Evolutionary conservation across 2,329 filamentous ascomycete species (phyloP).

Genomic region (Pestalotiopsis sp.): DNA sequence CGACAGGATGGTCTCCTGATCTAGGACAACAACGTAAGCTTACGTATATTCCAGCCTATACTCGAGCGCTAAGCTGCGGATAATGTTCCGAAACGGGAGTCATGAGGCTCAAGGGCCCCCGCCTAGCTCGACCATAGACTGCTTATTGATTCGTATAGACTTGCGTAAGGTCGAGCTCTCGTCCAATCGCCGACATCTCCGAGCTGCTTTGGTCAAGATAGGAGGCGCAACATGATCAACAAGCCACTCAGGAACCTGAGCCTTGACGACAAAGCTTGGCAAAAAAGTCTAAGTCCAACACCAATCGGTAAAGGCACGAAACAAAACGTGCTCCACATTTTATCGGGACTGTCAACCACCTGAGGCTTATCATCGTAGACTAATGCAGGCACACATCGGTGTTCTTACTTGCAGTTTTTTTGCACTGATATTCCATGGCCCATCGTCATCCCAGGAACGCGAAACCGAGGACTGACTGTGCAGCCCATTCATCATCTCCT

Average conservation of each 20-base stretch:
- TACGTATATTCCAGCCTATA: not conserved
- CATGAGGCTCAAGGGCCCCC: not conserved
- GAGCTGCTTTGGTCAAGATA: not conserved
- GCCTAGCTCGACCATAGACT: not conserved
- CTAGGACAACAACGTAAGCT: not conserved
- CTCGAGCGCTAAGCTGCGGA: not conserved
- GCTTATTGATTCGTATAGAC: not conserved
- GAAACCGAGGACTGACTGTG: not conserved
- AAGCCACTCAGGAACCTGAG: not conserved
- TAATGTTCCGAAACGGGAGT: not conserved
- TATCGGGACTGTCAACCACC: not conserved
- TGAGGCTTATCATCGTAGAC: not conserved
- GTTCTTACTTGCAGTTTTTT: not conserved
- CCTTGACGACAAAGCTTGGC: not conserved
- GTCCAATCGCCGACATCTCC: not conserved
- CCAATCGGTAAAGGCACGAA: not conserved
- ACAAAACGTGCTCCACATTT: not conserved
- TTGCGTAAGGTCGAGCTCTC: not conserved
- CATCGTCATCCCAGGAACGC: not conserved
- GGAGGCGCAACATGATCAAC: not conserved
- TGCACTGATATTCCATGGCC: not conserved
- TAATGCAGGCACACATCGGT: not conserved
- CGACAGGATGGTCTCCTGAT: not conserved
- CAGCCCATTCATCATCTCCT: not conserved
- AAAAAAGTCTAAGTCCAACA: not conserved